Base-by-base conservation (phyloP, 176 grass and related monocot genomes). In the Puya raimondii region DNA sequence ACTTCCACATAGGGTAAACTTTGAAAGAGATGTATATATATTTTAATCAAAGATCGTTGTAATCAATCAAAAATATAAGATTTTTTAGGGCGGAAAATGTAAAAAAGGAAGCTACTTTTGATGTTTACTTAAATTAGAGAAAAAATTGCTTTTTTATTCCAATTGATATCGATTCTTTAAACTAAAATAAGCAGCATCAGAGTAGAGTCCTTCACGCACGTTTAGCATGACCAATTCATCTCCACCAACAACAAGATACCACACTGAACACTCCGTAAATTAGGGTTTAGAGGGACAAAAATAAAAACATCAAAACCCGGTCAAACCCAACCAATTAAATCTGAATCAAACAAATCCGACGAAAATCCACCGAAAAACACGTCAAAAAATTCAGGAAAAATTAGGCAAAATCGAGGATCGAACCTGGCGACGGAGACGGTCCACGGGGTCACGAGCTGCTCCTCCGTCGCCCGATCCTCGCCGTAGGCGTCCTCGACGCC, bases 381-480 rank as follows among this genome's bases (percentile, higher is more conserved):
- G 29, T 23, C 10, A 64, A 65, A 70, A 15, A 71, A 21, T 18
- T 23, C 47, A 69, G n/a, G 26, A 51, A 14, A 8, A 71, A 11
- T 15, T 0, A 1, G 53, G 67, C 8, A 68, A 12, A 77, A 65
- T 47, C 29, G n/a, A 25, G 65, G 11, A 13, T 1, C 73, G 81
- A 49, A 97, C 89, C 94, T 93, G 27, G 89, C 89, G 27, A 99
- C 89, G 70, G 94, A 86, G 53, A 99, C 69, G 53, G 84, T 88
- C 94, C 94, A 97, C 5, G 89, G 94, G 74, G 94, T 92, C 77
- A 97, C 86, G 66, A 99, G 84, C 68, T 93, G 89, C 49, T 99
- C 94, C 82, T 90, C 84, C 14, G 84, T 93, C 74, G 86, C 84
- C 21, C 65, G 77, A 72, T 99, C 84, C 86, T 99, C 87, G 72